Percentiles rank a stretch among this genome's conserved stretches.
These are phyloP conservation scores for Penium margaritaceum DNA, from an alignment of 139 green algal genomes.

Conservation along the genomic window DNA sequence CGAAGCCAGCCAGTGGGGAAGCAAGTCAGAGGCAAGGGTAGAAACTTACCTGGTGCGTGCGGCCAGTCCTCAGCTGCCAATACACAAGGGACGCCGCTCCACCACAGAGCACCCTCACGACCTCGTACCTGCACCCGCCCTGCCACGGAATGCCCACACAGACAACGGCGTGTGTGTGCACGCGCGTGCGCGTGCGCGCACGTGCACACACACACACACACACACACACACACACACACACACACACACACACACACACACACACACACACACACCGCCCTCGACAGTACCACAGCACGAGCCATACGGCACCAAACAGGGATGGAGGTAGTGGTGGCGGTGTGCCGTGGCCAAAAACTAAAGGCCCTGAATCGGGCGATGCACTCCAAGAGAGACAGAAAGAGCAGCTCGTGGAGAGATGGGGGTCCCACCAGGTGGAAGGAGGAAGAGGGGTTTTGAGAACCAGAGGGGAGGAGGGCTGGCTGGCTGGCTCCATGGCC, in stretches of 20 bases:
- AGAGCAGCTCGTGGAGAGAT: no score
- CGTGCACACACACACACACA: not conserved
- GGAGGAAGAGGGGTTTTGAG: no score
- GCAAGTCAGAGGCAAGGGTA: no score
- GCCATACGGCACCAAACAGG: no score
- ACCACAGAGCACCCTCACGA: slow-evolving; percentile 61
- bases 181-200: not conserved
- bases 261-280: not conserved
- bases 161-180: not conserved
- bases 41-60: slow-evolving; percentile 83
- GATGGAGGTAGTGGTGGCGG: no score
- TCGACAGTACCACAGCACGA: not conserved
- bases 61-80: slow-evolving; percentile 86
- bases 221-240: not conserved
- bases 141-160: not conserved
- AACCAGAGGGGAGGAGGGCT: no score
- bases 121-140: slow-evolving; percentile 68
- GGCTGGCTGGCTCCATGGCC: no score
- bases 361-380: no score
- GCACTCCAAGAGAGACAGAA: no score
- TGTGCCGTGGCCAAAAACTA: no score
- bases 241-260: not conserved
- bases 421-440: no score
- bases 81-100: slow-evolving; percentile 70
- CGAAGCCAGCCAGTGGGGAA: no score